Evolutionary conservation across 306 rosid species (phyloP).

Genomic region (Pterocarpus santalinus): DNA sequence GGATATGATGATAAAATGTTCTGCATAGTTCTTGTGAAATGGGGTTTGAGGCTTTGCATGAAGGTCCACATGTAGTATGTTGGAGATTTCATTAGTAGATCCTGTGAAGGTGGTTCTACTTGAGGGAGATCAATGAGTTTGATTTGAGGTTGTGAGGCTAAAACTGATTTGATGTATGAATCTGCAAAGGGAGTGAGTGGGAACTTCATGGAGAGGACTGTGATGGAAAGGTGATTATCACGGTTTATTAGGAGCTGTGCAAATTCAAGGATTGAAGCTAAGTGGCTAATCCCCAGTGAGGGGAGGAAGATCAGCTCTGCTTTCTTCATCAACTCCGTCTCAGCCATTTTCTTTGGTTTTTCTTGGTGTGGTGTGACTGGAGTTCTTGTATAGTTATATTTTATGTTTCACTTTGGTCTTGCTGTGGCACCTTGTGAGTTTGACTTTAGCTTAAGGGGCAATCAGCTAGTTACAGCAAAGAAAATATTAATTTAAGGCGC

Average conservation of each 20-base stretch:
- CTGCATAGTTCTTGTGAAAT: conserved; percentile 40
- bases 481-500: no score
- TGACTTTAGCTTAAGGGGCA: no score
- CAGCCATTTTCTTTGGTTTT: background rate
- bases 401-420: no score
- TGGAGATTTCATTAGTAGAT: conserved; percentile 12
- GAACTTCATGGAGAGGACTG: conserved; percentile 55
- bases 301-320: conserved; percentile 64
- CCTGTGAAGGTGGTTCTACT: conserved; percentile 46
- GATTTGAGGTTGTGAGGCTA: conserved; percentile 53
- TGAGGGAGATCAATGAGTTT: conserved; percentile 58
- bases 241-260: conserved; percentile 53
- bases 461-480: no score
- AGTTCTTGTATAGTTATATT: no score
- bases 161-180: conserved; percentile 49
- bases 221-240: conserved; percentile 48
- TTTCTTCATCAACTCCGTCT: conserved; percentile 25
- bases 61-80: conserved; percentile 31
- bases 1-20: conserved; percentile 20
- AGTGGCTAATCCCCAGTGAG: conserved; percentile 58
- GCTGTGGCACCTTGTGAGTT: no score
- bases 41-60: conserved; percentile 54
- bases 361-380: background rate
- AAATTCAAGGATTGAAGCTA: conserved; percentile 57
- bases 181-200: conserved; percentile 30